Evolutionary conservation across 495 filamentous ascomycete species (phyloP), one percentile per base, ranked within the genome.

Genomic region (Talaromyces ruber): DNA sequence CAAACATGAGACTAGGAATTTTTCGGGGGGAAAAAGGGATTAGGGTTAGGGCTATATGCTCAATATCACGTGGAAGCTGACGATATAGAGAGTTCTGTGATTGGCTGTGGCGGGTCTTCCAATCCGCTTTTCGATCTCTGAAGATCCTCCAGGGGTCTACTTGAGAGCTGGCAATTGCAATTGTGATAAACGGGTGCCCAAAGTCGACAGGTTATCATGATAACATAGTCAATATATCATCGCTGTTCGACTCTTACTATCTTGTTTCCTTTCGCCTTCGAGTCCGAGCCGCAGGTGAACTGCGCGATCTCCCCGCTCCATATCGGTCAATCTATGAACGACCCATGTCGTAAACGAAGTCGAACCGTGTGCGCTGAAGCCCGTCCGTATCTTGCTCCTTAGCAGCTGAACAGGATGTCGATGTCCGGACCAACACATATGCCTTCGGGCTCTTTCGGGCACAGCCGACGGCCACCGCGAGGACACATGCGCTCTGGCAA

Each of bases 401-500:
- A 24, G 18, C 50, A 14, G 50, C 18, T 12, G 50, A 53, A 24
- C 64, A 75, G 28, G 60, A 80, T 80, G 77, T 76, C 74, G 57
- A 68, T 68, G 60, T 69, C 67, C 61, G 68, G 59, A 53, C 69
- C 69, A 70, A 71, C 76, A 63, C 64, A 69, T 32, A 64, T 70
- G 52, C 64, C 71, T 55, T 64, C 65, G 43, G 58, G 61, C 24
- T 64, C 67, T 39, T 66, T 67, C 65, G 67, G 65, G 58, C 73
- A 78, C 50, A 71, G 69, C 65, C 72, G 72, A 25, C 76, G 61
- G 26, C 55, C 61, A 16, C 54, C 61, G 32, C 53, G 71, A 34
- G 76, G 76, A n/a, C 77, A 78, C 61, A 70, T 68, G 62, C 74
- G 77, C 54, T 75, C 74, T 37, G 65, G 61, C 52, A 74, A 72